phyloP scores from a whole-genome alignment of 495 filamentous ascomycete species.

The Xylaria venustula region DNA sequence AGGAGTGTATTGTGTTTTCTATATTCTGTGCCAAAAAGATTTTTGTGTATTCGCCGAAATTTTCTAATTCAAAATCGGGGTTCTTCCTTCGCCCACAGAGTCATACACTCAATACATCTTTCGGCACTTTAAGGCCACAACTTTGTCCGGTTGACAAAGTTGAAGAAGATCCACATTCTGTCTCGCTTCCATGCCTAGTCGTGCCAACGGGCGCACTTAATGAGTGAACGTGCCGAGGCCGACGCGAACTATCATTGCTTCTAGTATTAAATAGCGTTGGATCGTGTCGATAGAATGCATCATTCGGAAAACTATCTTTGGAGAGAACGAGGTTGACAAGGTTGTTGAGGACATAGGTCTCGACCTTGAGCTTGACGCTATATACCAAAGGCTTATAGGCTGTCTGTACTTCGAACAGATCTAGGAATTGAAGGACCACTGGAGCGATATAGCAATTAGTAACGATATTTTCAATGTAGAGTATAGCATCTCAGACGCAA shows the following conservation, averaged over 20 bases:
- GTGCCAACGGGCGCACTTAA: no score
- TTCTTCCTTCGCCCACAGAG: no score
- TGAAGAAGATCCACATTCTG: neutral
- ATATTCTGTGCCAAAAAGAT: no score
- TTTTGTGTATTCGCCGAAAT: no score
- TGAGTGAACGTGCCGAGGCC: neutral
- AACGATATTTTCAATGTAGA: no score
- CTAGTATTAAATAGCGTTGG: neutral
- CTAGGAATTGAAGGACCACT: constrained; percentile 50
- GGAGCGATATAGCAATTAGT: neutral
- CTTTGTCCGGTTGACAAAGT: neutral
- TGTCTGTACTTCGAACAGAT: constrained; percentile 54
- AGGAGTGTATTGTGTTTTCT: no score
- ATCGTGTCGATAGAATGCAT: neutral
- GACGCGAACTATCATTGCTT: neutral
- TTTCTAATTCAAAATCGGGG: no score
- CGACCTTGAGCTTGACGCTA: constrained; percentile 64
- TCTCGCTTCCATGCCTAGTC: neutral
- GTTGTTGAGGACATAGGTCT: constrained; percentile 59
- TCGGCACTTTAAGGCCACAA: neutral
- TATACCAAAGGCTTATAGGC: constrained; percentile 58
- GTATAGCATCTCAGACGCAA: neutral
- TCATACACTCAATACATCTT: neutral
- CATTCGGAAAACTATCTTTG: neutral
- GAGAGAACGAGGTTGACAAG: neutral